These are phyloP conservation scores for Coemansia sp. DNA, from an alignment of 192 early-diverging fungal genomes.

Conservation along the genomic window DNA sequence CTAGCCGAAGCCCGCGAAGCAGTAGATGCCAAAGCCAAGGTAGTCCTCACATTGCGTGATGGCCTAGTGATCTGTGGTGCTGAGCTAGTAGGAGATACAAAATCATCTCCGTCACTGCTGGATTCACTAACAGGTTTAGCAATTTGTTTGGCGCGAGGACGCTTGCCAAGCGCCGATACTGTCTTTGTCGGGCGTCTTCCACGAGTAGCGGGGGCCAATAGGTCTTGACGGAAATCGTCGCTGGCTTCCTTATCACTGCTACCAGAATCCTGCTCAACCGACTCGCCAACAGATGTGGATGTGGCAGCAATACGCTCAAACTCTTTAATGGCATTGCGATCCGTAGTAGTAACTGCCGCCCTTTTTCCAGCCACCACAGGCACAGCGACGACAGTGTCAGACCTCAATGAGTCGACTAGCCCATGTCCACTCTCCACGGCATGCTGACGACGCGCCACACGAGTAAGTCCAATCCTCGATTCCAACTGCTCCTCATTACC, in stretches of 20 bases:
- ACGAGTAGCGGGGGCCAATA: background rate
- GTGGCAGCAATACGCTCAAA: conserved; percentile 30
- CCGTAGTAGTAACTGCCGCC: conserved; percentile 20
- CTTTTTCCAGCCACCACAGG: conserved; percentile 21
- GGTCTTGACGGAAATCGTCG: conserved; percentile 7
- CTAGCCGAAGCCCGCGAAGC: background rate
- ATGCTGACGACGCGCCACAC: conserved; percentile 17
- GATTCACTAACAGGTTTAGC: background rate
- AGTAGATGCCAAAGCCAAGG: background rate
- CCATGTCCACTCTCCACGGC: conserved; percentile 30
- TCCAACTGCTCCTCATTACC: conserved; percentile 17
- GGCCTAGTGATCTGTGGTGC: conserved; percentile 16
- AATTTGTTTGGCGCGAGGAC: background rate
- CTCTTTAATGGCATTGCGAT: conserved; percentile 29
- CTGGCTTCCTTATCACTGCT: conserved; percentile 1
- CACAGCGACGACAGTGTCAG: conserved; percentile 19
- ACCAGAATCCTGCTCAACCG: conserved; percentile 12
- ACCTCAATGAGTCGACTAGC: conserved; percentile 8
- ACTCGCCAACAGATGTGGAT: background rate
- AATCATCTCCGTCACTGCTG: background rate
- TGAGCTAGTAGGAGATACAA: background rate
- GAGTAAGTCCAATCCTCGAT: conserved; percentile 17
- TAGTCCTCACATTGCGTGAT: conserved; percentile 45
- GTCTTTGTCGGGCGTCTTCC: background rate
- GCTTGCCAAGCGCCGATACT: conserved; percentile 6